A percentile compares a stretch with the other conserved stretches of the same genome.
Conservation (phyloP, 495 filamentous ascomycete species). For the Xylaria castorea region DNA sequence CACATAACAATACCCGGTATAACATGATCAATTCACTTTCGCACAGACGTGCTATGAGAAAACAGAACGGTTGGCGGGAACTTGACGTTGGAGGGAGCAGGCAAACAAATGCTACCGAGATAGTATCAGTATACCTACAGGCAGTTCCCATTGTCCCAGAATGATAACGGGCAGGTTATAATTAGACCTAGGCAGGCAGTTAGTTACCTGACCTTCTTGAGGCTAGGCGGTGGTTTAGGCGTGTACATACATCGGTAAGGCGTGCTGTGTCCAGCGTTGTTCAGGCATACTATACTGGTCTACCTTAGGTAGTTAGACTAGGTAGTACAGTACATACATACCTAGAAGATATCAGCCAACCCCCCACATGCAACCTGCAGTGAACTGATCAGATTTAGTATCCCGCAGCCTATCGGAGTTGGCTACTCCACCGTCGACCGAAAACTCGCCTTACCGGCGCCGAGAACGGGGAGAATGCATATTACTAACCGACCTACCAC, state of each 20-base stretch:
- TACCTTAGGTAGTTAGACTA: too few species aligned
- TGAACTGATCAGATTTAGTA: conserved; percentile 2
- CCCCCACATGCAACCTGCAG: conserved; percentile 19
- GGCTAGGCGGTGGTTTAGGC: neutral
- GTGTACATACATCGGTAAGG: neutral
- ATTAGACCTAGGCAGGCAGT: neutral
- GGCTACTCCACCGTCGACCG: conserved; percentile 16
- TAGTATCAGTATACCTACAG: neutral
- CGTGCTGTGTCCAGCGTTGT: neutral
- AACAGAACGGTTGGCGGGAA: neutral
- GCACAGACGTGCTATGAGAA: neutral
- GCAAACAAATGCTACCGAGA: neutral
- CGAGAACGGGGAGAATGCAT: conserved; percentile 16
- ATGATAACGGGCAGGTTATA: neutral
- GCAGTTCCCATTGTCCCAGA: neutral
- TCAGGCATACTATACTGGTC: too few species aligned
- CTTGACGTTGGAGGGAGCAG: neutral
- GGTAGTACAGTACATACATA: neutral
- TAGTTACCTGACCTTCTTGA: neutral
- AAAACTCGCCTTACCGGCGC: conserved; percentile 19
- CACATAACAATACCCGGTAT: neutral
- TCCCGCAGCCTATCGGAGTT: conserved; percentile 20
- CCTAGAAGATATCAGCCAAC: neutral
- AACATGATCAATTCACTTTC: neutral
- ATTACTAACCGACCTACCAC: conserved; percentile 7